Evolutionary conservation across 2,329 filamentous ascomycete species (phyloP).

Genomic region (Aureobasidium zeae): DNA sequence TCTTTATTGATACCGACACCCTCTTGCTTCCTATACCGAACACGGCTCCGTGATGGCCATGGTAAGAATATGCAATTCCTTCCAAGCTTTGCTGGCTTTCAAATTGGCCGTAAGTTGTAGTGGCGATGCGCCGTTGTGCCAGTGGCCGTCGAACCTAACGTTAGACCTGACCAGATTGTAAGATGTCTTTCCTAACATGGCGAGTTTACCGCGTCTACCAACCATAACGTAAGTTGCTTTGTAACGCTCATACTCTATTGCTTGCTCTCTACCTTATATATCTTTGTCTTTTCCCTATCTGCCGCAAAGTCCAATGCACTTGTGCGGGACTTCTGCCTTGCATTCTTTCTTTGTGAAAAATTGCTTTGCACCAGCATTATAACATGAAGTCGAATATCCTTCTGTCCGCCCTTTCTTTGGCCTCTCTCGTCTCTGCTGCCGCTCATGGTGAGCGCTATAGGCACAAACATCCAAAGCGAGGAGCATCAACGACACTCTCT

Average conservation of each 20-base stretch:
- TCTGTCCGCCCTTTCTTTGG: conserved; percentile 3
- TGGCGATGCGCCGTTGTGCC: conserved; percentile 10
- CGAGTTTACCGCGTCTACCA: too few species aligned
- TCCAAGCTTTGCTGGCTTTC: too few species aligned
- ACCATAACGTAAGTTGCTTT: too few species aligned
- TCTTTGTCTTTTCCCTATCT: not conserved
- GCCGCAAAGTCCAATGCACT: not conserved
- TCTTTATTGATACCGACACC: too few species aligned
- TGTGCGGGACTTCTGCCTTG: too few species aligned
- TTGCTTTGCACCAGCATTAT: not conserved
- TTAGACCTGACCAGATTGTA: conserved; percentile 8
- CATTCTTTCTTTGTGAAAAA: too few species aligned
- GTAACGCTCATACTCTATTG: too few species aligned
- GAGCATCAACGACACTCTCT: conserved; percentile 16
- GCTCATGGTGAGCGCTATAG: conserved; percentile 5
- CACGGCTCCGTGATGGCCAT: too few species aligned
- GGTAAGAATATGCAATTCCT: too few species aligned
- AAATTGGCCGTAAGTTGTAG: conserved; percentile 9
- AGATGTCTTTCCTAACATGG: not conserved
- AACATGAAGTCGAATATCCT: conserved; percentile 5
- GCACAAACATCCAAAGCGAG: too few species aligned
- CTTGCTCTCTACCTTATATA: too few species aligned
- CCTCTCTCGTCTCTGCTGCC: conserved; percentile 8
- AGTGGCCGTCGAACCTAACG: conserved; percentile 3
- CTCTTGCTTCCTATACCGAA: too few species aligned